Evolutionary conservation across 352 stramenopile species (phyloP).

Genomic region (Phytophthora pinifolia): DNA sequence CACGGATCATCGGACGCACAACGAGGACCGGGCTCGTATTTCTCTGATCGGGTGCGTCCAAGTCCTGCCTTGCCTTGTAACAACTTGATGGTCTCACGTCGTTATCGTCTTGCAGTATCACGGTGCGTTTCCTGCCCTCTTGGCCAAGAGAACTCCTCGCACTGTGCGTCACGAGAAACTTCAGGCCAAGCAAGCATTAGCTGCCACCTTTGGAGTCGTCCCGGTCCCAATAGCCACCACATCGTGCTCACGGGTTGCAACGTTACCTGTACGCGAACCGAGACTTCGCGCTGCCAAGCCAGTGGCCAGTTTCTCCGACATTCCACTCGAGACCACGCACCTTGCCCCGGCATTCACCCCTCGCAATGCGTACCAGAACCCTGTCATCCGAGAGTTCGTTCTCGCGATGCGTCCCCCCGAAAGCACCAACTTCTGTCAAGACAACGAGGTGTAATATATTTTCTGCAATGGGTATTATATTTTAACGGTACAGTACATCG

Average conservation of each 20-base stretch:
- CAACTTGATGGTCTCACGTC: background rate
- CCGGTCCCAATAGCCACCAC: background rate
- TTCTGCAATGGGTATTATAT: constrained; percentile 8
- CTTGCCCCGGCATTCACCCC: constrained; percentile 45
- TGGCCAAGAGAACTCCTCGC: constrained; percentile 36
- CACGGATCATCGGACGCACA: constrained; percentile 6
- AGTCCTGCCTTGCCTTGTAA: background rate
- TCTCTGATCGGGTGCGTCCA: constrained; percentile 41
- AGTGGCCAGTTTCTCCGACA: constrained; percentile 1
- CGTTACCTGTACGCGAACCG: background rate
- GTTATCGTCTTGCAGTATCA: constrained; percentile 32
- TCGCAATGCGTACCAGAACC: constrained; percentile 47
- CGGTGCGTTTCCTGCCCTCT: constrained; percentile 48
- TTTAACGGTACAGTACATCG: background rate
- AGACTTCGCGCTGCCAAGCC: background rate
- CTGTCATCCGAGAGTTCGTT: constrained; percentile 39
- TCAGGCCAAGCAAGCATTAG: constrained; percentile 26
- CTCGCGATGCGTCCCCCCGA: constrained; percentile 18
- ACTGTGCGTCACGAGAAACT: constrained; percentile 27
- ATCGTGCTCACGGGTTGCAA: background rate
- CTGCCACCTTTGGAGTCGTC: constrained; percentile 30
- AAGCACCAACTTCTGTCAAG: no score
- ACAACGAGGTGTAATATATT: no score
- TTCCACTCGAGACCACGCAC: constrained; percentile 23
- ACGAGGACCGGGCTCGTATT: constrained; percentile 47